Percentiles rank a stretch among this genome's conserved stretches.
phyloP scores from a whole-genome alignment of 768 basidiomycete species.

The Udeniomyces megalosporus region DNA sequence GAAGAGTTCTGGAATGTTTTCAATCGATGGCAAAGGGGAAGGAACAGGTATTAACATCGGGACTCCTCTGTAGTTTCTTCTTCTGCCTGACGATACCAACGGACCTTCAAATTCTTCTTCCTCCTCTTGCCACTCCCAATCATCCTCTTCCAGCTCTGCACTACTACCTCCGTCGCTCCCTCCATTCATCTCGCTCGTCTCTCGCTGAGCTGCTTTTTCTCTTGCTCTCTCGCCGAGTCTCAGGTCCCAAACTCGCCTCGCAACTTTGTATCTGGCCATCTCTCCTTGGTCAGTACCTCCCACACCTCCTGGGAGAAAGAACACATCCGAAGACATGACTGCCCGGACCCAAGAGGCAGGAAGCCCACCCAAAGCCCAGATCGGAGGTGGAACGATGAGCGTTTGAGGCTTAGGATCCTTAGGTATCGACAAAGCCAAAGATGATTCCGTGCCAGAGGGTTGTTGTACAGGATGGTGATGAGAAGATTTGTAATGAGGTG shows the following conservation, averaged over 20 bases:
- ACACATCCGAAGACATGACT: conserved; percentile 55
- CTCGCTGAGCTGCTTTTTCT: neutral
- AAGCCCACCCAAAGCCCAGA: conserved; percentile 64
- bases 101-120: conserved; percentile 33
- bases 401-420: conserved; percentile 3
- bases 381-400: conserved; percentile 31
- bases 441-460: neutral
- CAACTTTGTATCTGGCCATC: conserved; percentile 62
- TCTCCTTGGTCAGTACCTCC: conserved; percentile 46
- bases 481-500: too few species aligned
- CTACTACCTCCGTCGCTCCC: conserved; percentile 16
- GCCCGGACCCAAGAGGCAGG: conserved; percentile 57
- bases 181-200: neutral
- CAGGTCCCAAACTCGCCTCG: conserved; percentile 57
- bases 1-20: conserved; percentile 43
- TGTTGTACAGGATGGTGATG: neutral
- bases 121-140: conserved; percentile 29
- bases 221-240: conserved; percentile 33
- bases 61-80: neutral
- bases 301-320: conserved; percentile 37
- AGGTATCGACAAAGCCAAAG: conserved; percentile 3
- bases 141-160: conserved; percentile 14
- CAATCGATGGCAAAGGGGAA: neutral
- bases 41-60: neutral
- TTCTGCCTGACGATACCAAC: neutral